A percentile compares a stretch with the other conserved stretches of the same genome.
Evolutionary conservation across 495 filamentous ascomycete species (phyloP).

Genomic region (Jackrogersella multiformis): DNA sequence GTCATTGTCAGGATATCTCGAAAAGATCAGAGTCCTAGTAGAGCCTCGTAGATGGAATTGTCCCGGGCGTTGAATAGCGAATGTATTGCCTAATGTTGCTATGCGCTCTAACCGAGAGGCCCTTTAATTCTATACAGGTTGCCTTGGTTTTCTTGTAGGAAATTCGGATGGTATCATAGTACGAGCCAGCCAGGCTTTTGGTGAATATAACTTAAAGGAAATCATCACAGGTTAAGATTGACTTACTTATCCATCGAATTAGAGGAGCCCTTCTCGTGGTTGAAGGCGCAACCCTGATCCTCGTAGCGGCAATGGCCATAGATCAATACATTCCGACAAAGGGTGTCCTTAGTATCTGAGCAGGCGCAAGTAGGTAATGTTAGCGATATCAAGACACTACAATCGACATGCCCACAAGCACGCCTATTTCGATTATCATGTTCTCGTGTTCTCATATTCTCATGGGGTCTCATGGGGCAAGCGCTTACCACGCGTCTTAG

Average conservation of each 20-base stretch:
- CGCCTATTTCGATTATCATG: neutral
- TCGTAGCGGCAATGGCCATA: conserved; percentile 94
- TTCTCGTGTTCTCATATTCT: no score
- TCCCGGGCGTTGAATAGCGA: neutral
- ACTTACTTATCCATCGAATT: conserved; percentile 67
- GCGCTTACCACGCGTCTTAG: conserved; percentile 59
- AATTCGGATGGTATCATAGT: conserved; percentile 13
- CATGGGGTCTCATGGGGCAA: neutral
- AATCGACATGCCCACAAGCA: neutral
- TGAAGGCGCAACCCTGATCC: conserved; percentile 91
- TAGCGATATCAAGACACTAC: neutral
- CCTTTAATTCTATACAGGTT: conserved; percentile 11
- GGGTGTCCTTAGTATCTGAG: conserved; percentile 76
- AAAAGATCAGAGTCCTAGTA: neutral
- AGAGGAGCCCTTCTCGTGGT: conserved; percentile 74
- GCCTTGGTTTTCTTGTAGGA: conserved; percentile 4
- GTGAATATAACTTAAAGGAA: neutral
- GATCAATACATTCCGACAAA: conserved; percentile 93
- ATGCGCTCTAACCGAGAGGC: neutral
- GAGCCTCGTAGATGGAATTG: neutral
- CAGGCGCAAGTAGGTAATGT: conserved; percentile 2
- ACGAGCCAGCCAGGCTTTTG: conserved; percentile 12
- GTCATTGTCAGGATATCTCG: neutral
- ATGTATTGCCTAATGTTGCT: conserved; percentile 18
- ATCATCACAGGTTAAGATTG: neutral